Evolutionary conservation across 2,329 filamentous ascomycete genomes (phyloP).

Genomic region (Fusarium camptoceras): DNA sequence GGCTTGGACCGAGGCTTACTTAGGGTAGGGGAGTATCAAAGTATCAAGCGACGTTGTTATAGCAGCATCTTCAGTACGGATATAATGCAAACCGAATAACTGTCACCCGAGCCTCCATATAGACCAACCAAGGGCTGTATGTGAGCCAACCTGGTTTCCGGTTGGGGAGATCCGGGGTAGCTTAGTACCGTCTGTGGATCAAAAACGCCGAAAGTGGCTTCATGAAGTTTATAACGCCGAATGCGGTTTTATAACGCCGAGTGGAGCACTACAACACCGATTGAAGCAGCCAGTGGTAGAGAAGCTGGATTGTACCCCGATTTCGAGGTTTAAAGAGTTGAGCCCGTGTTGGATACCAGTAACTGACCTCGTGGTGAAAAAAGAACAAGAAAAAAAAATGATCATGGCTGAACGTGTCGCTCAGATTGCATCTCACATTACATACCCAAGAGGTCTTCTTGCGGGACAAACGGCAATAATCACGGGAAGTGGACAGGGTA

Average conservation of each 20-base stretch:
- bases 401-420: slow-evolving; percentile 5
- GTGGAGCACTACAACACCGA: not conserved
- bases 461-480: not conserved
- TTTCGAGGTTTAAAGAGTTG: not conserved
- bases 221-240: not conserved
- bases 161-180: not conserved
- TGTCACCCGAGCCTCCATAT: not conserved
- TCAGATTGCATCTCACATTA: not conserved
- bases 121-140: not conserved
- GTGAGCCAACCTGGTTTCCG: no score
- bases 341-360: fast-evolving
- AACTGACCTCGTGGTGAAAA: fast-evolving
- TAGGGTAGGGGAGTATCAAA: no score
- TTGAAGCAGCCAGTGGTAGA: not conserved
- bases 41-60: not conserved
- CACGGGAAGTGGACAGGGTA: not conserved
- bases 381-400: not conserved
- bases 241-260: not conserved
- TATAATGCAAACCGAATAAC: not conserved
- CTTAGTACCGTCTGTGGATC: not conserved
- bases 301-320: not conserved
- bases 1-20: not conserved
- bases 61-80: not conserved
- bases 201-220: not conserved
- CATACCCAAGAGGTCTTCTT: not conserved